Evolutionary conservation across 441 rosid genomes (phyloP).

Genomic region (Capsella rubella): DNA sequence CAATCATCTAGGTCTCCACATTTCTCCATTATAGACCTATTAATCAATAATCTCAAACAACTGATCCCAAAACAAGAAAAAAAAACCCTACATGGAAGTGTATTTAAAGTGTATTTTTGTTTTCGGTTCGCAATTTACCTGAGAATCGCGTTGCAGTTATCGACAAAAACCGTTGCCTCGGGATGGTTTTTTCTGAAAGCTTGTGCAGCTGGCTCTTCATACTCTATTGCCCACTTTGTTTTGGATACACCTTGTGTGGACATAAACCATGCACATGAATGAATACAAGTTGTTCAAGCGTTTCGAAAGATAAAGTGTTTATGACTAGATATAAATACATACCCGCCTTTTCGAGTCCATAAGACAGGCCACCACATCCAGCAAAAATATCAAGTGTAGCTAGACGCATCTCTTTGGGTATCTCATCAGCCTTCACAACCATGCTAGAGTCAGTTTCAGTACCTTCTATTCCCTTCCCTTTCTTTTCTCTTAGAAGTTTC

Average conservation of each 20-base stretch:
- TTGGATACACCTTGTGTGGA: slow-evolving; percentile 60
- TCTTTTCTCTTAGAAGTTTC: slow-evolving; percentile 66
- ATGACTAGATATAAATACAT: slow-evolving; percentile 3
- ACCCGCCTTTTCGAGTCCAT: slow-evolving; percentile 78
- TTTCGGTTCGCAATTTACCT: slow-evolving; percentile 50
- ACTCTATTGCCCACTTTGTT: slow-evolving; percentile 95
- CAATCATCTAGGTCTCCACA: slow-evolving; percentile 87
- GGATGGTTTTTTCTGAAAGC: slow-evolving; percentile 88
- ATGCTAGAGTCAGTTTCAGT: slow-evolving; percentile 47
- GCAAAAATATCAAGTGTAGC: slow-evolving; percentile 89
- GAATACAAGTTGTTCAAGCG: background rate
- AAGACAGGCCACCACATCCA: slow-evolving; percentile 96
- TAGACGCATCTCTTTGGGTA: slow-evolving; percentile 46
- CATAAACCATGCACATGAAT: slow-evolving; percentile 20
- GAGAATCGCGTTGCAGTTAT: slow-evolving; percentile 87
- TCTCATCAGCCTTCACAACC: slow-evolving; percentile 47
- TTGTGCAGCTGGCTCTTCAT: slow-evolving; percentile 88
- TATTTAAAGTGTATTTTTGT: background rate
- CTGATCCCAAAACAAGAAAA: background rate
- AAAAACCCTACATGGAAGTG: background rate
- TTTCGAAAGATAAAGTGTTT: slow-evolving; percentile 15
- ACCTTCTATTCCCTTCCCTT: slow-evolving; percentile 74
- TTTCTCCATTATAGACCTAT: slow-evolving; percentile 81
- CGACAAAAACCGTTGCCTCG: slow-evolving; percentile 64
- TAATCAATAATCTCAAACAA: slow-evolving; percentile 14